Evolutionary conservation across 2,329 filamentous ascomycete genomes (phyloP).

Genomic region (Lasiodiplodia sp.): DNA sequence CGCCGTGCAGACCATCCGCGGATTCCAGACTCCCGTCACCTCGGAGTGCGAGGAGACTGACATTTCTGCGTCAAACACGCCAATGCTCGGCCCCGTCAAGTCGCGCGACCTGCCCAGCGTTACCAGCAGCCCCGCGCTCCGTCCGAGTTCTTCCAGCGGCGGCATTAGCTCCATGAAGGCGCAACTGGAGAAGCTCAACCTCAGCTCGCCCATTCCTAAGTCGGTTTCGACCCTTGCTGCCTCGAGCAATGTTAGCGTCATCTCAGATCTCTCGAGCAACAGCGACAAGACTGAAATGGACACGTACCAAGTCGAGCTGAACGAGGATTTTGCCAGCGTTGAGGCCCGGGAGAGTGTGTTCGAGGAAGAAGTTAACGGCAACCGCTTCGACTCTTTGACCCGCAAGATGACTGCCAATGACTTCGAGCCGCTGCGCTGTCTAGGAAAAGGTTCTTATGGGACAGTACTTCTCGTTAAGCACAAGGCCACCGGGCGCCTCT

Average conservation of each 20-base stretch:
- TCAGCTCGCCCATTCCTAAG: slow-evolving; percentile 65
- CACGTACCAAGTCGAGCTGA: slow-evolving; percentile 84
- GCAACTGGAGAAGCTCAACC: slow-evolving; percentile 79
- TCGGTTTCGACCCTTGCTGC: slow-evolving; percentile 36
- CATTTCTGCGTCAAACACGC: slow-evolving; percentile 51
- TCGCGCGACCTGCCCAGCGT: slow-evolving; percentile 55
- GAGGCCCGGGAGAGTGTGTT: slow-evolving; percentile 51
- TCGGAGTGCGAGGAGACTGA: slow-evolving; percentile 66
- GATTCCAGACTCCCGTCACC: slow-evolving; percentile 59
- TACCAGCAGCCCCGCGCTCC: slow-evolving; percentile 60
- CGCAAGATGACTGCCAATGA: slow-evolving; percentile 92
- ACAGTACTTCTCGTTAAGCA: slow-evolving; percentile 95
- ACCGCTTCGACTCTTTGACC: slow-evolving; percentile 60
- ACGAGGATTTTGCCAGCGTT: slow-evolving; percentile 81
- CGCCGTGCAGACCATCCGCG: slow-evolving; percentile 52
- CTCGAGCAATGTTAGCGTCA: slow-evolving; percentile 65
- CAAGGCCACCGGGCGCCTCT: slow-evolving; percentile 82
- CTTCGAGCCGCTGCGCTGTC: slow-evolving; percentile 87
- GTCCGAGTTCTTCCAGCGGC: slow-evolving; percentile 61
- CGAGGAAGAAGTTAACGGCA: slow-evolving; percentile 51
- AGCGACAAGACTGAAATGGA: slow-evolving; percentile 76
- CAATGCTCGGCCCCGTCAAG: slow-evolving; percentile 49
- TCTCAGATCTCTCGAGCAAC: slow-evolving; percentile 59
- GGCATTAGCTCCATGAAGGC: slow-evolving; percentile 84
- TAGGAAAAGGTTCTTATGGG: slow-evolving; percentile 95